A percentile compares a stretch with the other conserved stretches of the same genome.
These are phyloP conservation scores for Schrenkiella parvula DNA, from an alignment of 345 rosid species.

Conservation along the genomic window DNA sequence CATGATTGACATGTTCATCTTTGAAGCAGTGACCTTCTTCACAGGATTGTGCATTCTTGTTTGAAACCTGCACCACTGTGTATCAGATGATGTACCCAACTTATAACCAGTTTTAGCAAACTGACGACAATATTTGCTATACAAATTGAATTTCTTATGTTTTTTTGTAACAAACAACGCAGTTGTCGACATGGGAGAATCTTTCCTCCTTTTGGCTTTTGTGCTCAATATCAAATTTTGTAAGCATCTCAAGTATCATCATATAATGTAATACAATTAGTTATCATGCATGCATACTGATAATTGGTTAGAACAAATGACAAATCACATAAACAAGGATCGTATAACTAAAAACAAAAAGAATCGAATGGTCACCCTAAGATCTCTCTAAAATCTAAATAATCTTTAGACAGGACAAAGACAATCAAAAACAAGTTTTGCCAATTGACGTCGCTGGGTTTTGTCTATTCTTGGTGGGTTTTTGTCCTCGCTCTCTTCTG, in stretches of 20 bases:
- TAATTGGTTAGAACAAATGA: constrained; percentile 11
- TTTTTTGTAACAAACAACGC: neutral
- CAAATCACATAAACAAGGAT: constrained; percentile 20
- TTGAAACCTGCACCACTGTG: no score
- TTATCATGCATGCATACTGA: neutral
- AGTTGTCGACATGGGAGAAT: no score
- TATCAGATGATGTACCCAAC: neutral
- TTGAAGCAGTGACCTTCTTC: neutral
- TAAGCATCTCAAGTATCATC: neutral
- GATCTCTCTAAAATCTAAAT: constrained; percentile 17
- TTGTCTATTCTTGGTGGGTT: constrained; percentile 41
- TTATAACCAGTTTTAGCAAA: neutral
- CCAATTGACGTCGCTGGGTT: constrained; percentile 8
- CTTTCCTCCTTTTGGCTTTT: no score
- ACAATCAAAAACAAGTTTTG: constrained; percentile 22
- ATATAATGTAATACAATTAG: neutral
- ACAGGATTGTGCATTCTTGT: neutral
- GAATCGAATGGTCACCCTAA: constrained; percentile 24
- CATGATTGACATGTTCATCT: neutral
- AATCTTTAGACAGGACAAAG: constrained; percentile 18
- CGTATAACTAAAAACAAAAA: constrained; percentile 8
- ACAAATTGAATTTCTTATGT: neutral
- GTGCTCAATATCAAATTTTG: neutral
- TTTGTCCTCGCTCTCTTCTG: constrained; percentile 15
- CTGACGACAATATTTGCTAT: neutral